phyloP scores from a whole-genome alignment of 1,284 basidiomycete species.

The Abortiporus biennis region DNA sequence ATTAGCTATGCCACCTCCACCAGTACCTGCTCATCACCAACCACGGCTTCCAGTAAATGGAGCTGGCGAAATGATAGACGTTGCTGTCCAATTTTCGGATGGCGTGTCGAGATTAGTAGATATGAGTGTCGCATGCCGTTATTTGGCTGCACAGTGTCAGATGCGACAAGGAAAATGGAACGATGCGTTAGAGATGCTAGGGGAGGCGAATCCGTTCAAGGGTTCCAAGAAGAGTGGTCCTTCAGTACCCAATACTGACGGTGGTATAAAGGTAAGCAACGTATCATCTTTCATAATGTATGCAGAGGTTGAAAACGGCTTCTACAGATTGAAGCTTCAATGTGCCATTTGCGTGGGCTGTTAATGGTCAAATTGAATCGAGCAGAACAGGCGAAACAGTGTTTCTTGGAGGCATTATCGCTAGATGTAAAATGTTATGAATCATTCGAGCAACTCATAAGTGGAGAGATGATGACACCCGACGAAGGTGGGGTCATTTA shows the following conservation, averaged over 20 bases:
- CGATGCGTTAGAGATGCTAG: slow-evolving; percentile 91
- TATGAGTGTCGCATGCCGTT: slow-evolving; percentile 88
- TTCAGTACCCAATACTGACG: slow-evolving; percentile 70
- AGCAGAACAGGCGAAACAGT: slow-evolving; percentile 83
- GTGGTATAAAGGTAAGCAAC: slow-evolving; percentile 79
- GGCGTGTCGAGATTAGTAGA: slow-evolving; percentile 78
- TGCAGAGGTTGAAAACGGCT: slow-evolving; percentile 7
- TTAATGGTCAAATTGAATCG: slow-evolving; percentile 93
- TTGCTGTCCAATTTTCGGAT: slow-evolving; percentile 54
- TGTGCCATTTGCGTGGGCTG: slow-evolving; percentile 90
- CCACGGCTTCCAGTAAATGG: slow-evolving; percentile 59
- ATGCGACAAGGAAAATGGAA: slow-evolving; percentile 91
- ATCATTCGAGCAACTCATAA: slow-evolving; percentile 86
- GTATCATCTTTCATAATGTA: neutral
- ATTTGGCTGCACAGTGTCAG: slow-evolving; percentile 92
- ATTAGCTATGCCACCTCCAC: slow-evolving; percentile 3
- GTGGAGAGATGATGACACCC: slow-evolving; percentile 89
- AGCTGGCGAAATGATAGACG: slow-evolving; percentile 59
- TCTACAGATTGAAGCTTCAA: slow-evolving; percentile 85
- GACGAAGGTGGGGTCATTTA: slow-evolving; percentile 85
- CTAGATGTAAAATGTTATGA: slow-evolving; percentile 98
- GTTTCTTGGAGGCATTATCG: slow-evolving; percentile 91
- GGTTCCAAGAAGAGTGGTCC: slow-evolving; percentile 60
- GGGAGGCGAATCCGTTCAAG: slow-evolving; percentile 84
- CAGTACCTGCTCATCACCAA: slow-evolving; percentile 23